phyloP scores from a whole-genome alignment of 2,329 filamentous ascomycete genomes.

The Fusarium compactum region DNA sequence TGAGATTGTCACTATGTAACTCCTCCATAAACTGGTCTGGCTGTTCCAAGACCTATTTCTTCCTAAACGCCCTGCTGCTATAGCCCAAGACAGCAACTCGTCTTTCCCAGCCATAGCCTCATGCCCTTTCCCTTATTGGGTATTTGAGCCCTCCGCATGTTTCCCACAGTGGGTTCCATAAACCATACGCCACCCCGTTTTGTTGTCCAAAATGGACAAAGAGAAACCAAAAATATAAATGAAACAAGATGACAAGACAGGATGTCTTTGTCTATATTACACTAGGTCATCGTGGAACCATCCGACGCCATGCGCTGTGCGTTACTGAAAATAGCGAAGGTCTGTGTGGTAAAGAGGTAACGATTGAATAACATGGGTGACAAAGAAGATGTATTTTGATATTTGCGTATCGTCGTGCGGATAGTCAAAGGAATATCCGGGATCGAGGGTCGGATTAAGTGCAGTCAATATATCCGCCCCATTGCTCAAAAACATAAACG shows the following conservation, averaged over 20 bases:
- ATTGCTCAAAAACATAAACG: slow-evolving; percentile 31
- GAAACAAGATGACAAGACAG: slow-evolving; percentile 38
- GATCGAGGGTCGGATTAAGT: slow-evolving; percentile 22
- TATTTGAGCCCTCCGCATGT: slow-evolving; percentile 37
- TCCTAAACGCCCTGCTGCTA: slow-evolving; percentile 45
- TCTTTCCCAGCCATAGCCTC: slow-evolving; percentile 32
- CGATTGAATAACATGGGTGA: slow-evolving; percentile 38
- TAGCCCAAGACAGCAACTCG: slow-evolving; percentile 36
- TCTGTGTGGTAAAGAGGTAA: slow-evolving; percentile 25
- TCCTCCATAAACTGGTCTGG: slow-evolving; percentile 14
- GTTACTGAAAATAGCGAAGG: slow-evolving; percentile 42
- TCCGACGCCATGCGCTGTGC: slow-evolving; percentile 47
- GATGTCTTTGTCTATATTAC: slow-evolving; percentile 47
- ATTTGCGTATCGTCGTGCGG: slow-evolving; percentile 44
- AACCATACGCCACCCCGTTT: slow-evolving; percentile 43
- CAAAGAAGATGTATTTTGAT: slow-evolving; percentile 42
- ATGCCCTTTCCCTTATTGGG: slow-evolving; percentile 26
- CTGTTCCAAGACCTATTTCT: slow-evolving; percentile 27
- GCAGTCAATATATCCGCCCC: slow-evolving; percentile 20
- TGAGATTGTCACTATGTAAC: slow-evolving; percentile 34
- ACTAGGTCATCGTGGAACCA: slow-evolving; percentile 42
- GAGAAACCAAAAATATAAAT: slow-evolving; percentile 36
- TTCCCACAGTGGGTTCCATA: slow-evolving; percentile 26
- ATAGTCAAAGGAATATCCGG: slow-evolving; percentile 24
- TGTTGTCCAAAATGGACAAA: slow-evolving; percentile 42